Conservation (phyloP, 164 flowering plant genomes). For the Akebia trifoliata region DNA sequence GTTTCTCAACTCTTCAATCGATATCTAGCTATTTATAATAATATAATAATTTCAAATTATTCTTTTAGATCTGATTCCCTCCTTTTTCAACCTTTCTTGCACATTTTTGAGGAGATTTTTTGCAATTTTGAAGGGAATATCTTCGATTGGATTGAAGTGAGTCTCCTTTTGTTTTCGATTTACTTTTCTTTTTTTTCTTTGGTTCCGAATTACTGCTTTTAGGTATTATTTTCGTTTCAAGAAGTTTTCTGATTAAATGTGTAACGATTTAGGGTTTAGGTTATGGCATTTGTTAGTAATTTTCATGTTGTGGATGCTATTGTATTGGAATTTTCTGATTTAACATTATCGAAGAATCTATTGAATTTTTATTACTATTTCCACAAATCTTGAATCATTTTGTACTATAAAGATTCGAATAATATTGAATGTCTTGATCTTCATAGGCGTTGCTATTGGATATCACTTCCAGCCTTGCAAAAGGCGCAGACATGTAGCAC, state of each 20-base stretch:
- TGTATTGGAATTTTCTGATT: too few species aligned
- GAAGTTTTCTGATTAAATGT: neutral
- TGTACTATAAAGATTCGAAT: too few species aligned
- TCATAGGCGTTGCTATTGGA: too few species aligned
- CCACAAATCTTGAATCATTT: too few species aligned
- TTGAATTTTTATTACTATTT: too few species aligned
- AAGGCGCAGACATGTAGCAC: constrained; percentile 6
- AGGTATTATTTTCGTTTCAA: neutral
- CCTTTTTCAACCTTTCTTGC: neutral
- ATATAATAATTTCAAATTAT: too few species aligned
- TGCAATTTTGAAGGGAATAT: neutral
- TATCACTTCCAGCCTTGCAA: neutral
- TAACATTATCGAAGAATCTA: too few species aligned
- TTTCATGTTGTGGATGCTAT: too few species aligned
- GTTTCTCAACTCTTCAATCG: neutral
- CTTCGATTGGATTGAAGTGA: neutral
- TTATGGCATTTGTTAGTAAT: too few species aligned
- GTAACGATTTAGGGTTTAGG: neutral
- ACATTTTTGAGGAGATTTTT: neutral
- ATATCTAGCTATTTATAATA: neutral
- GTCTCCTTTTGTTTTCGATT: neutral
- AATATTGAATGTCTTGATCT: too few species aligned
- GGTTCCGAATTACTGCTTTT: neutral
- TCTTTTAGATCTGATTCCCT: neutral
- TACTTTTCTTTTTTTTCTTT: neutral